Evolutionary conservation across 345 rosid species (phyloP).

Genomic region (Fremontodendron californicum): DNA sequence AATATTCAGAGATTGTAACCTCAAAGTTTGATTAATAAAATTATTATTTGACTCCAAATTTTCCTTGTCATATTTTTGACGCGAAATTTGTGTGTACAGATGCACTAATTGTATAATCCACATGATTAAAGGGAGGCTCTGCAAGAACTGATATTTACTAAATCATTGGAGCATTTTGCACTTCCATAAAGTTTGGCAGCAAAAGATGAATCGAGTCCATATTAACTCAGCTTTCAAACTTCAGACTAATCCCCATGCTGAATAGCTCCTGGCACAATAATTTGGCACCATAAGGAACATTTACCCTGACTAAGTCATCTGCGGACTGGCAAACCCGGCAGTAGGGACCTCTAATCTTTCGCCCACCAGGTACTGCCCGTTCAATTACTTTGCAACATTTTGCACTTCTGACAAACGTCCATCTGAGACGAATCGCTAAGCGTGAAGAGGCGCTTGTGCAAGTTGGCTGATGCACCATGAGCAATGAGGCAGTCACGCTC

Average conservation of each 20-base stretch:
- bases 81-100: too few species aligned
- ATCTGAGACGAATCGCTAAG: constrained; percentile 75
- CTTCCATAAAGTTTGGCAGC: neutral
- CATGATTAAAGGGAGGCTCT: neutral
- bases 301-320: constrained; percentile 60
- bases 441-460: constrained; percentile 77
- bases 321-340: constrained; percentile 56
- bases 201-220: neutral
- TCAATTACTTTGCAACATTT: constrained; percentile 69
- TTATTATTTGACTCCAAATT: too few species aligned
- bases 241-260: constrained; percentile 74
- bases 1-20: too few species aligned
- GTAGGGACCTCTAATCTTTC: constrained; percentile 76
- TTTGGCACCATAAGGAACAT: constrained; percentile 82
- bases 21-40: too few species aligned
- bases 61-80: too few species aligned
- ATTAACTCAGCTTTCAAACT: constrained; percentile 59
- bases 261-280: constrained; percentile 72
- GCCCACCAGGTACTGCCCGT: constrained; percentile 47
- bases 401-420: constrained; percentile 66
- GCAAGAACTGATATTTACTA: neutral
- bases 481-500: constrained; percentile 89
- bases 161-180: neutral
- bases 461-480: constrained; percentile 76
- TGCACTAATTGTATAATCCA: neutral